Percentiles rank a stretch among this genome's conserved stretches.
Conservation (phyloP, 495 filamentous ascomycete genomes). For the Wilcoxina mikolae region DNA sequence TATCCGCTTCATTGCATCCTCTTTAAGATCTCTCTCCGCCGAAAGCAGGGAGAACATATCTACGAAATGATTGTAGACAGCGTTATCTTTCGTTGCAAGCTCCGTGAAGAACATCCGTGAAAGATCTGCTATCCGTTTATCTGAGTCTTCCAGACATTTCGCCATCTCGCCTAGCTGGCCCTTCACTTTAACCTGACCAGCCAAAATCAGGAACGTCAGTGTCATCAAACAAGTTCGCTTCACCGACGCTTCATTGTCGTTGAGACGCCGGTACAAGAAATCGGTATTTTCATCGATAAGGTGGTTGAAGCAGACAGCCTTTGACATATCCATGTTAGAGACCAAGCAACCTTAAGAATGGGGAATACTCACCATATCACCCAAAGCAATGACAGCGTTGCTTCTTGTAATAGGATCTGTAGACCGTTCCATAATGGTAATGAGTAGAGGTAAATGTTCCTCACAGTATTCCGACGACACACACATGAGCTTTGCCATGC, state of each 20-base stretch:
- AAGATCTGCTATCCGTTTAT: slow-evolving; percentile 84
- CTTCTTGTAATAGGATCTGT: slow-evolving; percentile 76
- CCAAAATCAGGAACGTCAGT: slow-evolving; percentile 89
- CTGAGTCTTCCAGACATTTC: slow-evolving; percentile 89
- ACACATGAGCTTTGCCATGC: slow-evolving; percentile 96
- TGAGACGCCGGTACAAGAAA: slow-evolving; percentile 85
- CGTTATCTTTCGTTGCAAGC: slow-evolving; percentile 92
- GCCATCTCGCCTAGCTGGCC: slow-evolving; percentile 99
- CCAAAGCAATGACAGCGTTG: slow-evolving; percentile 91
- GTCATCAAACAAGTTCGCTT: slow-evolving; percentile 99
- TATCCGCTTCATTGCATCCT: slow-evolving; percentile 68
- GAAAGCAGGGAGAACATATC: slow-evolving; percentile 95
- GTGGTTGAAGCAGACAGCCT: slow-evolving; percentile 94
- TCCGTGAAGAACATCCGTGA: slow-evolving; percentile 98
- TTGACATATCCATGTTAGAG: background rate
- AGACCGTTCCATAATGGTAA: slow-evolving; percentile 93
- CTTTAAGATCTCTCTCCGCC: slow-evolving; percentile 64
- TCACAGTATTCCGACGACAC: slow-evolving; percentile 86
- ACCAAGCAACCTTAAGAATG: background rate
- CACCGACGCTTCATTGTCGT: slow-evolving; percentile 73
- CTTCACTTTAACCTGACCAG: slow-evolving; percentile 98
- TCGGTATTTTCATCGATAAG: slow-evolving; percentile 98
- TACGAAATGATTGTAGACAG: slow-evolving; percentile 97
- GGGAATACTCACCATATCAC: slow-evolving; percentile 54
- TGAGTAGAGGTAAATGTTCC: slow-evolving; percentile 76